Conservation (phyloP, 495 filamentous ascomycete genomes). For the Pyrenopolyporus hunteri region DNA sequence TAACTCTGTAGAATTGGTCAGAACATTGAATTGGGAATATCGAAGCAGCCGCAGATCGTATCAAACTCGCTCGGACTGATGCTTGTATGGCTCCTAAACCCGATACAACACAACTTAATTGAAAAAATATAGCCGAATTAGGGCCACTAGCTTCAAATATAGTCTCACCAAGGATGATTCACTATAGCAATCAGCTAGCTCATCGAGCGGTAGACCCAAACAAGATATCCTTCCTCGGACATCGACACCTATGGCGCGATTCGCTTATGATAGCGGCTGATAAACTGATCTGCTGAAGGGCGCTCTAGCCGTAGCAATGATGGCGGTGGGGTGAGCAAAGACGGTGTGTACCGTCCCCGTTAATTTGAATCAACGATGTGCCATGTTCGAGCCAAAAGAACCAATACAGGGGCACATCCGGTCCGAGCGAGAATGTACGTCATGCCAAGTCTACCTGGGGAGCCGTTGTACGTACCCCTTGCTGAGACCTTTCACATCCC, state of each 20-base stretch:
- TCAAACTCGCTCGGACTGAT: constrained; percentile 45
- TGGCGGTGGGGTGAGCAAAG: too few species aligned
- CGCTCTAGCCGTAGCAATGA: background rate
- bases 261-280: background rate
- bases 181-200: background rate
- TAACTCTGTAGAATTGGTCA: constrained; percentile 56
- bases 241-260: background rate
- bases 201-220: too few species aligned
- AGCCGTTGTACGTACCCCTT: constrained; percentile 99
- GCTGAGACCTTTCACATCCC: constrained; percentile 85
- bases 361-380: too few species aligned
- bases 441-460: constrained; percentile 67
- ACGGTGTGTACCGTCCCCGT: background rate
- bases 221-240: too few species aligned
- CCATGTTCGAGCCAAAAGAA: background rate
- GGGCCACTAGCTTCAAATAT: constrained; percentile 2
- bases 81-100: background rate
- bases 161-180: background rate
- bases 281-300: background rate
- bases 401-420: constrained; percentile 5
- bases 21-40: constrained; percentile 32
- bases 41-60: constrained; percentile 4
- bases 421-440: constrained; percentile 39
- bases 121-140: background rate
- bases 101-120: background rate